These are phyloP conservation scores for Pseudogymnoascus sp. DNA, from an alignment of 2,329 filamentous ascomycete genomes.

Conservation along the genomic window DNA sequence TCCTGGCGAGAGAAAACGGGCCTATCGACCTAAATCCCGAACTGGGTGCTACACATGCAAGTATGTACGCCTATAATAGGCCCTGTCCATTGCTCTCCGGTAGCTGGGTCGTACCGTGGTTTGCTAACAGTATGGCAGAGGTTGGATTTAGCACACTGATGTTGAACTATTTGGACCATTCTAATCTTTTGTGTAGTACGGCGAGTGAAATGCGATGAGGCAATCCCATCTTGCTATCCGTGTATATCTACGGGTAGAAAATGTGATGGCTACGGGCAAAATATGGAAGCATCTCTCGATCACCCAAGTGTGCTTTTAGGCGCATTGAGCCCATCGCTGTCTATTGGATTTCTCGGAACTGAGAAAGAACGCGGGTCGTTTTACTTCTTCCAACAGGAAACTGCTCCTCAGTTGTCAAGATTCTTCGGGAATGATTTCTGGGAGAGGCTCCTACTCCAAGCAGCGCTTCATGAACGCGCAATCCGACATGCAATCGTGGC, in stretches of 20 bases:
- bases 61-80: background rate
- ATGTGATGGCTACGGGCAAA: slow-evolving; percentile 1
- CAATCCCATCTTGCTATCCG: slow-evolving; percentile 1
- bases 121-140: background rate
- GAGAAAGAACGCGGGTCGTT: background rate
- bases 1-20: slow-evolving; percentile 2
- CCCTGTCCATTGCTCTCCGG: background rate
- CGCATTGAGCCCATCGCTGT: background rate
- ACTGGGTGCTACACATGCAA: slow-evolving; percentile 1
- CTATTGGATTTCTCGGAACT: background rate
- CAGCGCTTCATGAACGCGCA: slow-evolving; percentile 2
- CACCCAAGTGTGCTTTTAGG: background rate
- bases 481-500: slow-evolving; percentile 10
- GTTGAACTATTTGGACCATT: background rate
- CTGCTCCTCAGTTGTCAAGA: background rate
- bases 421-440: slow-evolving; percentile 12
- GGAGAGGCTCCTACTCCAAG: slow-evolving; percentile 10
- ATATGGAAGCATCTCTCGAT: background rate
- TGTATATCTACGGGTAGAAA: slow-evolving; percentile 9
- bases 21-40: slow-evolving; percentile 7
- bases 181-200: background rate
- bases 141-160: background rate
- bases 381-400: slow-evolving; percentile 10
- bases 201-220: slow-evolving; percentile 12
- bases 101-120: background rate